Evolutionary conservation across 2,329 filamentous ascomycete genomes (phyloP).

Genomic region (Pseudodiploospora longispora): DNA sequence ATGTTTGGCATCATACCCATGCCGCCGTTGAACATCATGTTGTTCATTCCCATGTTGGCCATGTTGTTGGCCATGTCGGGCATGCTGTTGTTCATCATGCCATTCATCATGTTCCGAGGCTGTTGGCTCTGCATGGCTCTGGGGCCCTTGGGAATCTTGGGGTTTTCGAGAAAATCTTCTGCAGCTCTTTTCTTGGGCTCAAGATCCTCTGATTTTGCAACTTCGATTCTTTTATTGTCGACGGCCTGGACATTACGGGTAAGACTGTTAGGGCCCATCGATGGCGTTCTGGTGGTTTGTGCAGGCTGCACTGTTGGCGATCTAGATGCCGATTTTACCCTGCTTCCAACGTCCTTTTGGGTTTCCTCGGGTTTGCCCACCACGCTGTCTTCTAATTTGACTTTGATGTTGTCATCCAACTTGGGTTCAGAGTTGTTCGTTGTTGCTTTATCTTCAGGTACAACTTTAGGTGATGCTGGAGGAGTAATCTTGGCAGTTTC

Average conservation of each 20-base stretch:
- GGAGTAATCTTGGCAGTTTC: slow-evolving; percentile 38
- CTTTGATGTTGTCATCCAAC: slow-evolving; percentile 10
- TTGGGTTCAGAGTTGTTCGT: neutral
- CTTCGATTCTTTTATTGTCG: slow-evolving; percentile 25
- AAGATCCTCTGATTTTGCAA: slow-evolving; percentile 20
- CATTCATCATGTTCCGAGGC: slow-evolving; percentile 35
- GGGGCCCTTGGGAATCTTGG: slow-evolving; percentile 56
- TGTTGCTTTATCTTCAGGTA: slow-evolving; percentile 9
- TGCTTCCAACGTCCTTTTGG: slow-evolving; percentile 13
- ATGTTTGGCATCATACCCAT: slow-evolving; percentile 31
- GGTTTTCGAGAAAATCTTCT: slow-evolving; percentile 60
- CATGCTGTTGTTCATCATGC: slow-evolving; percentile 39
- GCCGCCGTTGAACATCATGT: slow-evolving; percentile 28
- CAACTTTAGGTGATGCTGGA: slow-evolving; percentile 23
- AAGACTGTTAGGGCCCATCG: slow-evolving; percentile 21
- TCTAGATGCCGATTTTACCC: slow-evolving; percentile 29
- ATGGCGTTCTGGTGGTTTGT: slow-evolving; percentile 16
- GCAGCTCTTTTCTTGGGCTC: slow-evolving; percentile 73
- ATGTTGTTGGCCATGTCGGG: slow-evolving; percentile 27
- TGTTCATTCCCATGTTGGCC: slow-evolving; percentile 28
- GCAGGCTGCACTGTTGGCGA: slow-evolving; percentile 19
- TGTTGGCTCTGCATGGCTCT: slow-evolving; percentile 56
- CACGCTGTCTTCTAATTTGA: too few species aligned
- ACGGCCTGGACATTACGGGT: slow-evolving; percentile 24
- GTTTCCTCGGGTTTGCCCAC: slow-evolving; percentile 9